Conservation (phyloP, 2,329 filamentous ascomycete species). For the Cladophialophora exuberans region DNA sequence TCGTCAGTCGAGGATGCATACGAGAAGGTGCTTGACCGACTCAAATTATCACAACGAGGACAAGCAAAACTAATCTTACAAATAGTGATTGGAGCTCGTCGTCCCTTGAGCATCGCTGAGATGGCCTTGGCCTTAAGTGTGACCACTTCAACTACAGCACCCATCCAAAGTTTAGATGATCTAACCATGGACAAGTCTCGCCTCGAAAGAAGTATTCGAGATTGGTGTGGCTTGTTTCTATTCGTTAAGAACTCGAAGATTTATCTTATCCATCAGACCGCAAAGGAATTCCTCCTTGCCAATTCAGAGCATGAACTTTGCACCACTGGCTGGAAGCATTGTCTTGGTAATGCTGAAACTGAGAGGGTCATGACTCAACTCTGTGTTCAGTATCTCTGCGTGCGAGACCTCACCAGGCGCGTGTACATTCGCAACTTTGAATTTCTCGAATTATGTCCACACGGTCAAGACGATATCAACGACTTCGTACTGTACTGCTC, state of each 20-base stretch:
- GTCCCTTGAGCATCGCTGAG: constrained; percentile 34
- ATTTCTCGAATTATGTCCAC: constrained; percentile 3
- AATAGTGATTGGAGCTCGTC: constrained; percentile 35
- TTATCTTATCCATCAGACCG: constrained; percentile 47
- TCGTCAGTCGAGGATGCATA: constrained; percentile 36
- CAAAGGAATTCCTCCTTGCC: constrained; percentile 41
- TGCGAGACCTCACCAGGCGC: not conserved
- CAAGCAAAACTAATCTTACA: constrained; percentile 29
- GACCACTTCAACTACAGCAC: constrained; percentile 10
- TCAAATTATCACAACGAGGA: not conserved
- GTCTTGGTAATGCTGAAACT: not conserved
- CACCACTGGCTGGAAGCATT: constrained; percentile 13
- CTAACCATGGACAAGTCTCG: not conserved
- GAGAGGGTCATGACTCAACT: constrained; percentile 17
- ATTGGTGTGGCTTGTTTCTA: constrained; percentile 44
- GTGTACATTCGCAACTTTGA: not conserved
- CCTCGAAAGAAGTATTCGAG: constrained; percentile 27
- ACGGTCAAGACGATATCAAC: not conserved
- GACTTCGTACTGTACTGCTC: no score
- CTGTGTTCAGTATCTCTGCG: constrained; percentile 10
- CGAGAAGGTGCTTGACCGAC: constrained; percentile 33
- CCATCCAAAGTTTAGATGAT: not conserved
- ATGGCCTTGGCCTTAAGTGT: constrained; percentile 33
- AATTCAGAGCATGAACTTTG: not conserved
- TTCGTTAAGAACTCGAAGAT: constrained; percentile 38